Conservation (phyloP, 352 stramenopile species). For the Globisporangium polare region DNA sequence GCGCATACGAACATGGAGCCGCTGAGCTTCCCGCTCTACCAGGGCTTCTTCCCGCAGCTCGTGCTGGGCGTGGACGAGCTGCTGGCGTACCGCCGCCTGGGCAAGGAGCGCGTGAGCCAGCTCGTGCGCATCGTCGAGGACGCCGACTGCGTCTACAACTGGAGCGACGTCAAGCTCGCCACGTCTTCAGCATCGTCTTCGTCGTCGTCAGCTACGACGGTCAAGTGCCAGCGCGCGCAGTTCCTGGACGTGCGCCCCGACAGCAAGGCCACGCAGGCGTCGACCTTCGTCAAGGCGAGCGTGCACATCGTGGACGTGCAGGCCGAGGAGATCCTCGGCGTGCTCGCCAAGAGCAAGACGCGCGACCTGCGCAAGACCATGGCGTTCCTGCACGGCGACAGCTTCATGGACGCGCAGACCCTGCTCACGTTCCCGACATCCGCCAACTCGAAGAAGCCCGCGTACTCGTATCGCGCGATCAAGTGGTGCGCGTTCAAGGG, state of each 20-base stretch:
- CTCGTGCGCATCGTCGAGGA: slow-evolving; percentile 79
- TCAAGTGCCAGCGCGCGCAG: slow-evolving; percentile 40
- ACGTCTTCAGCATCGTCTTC: not conserved
- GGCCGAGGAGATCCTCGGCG: slow-evolving; percentile 56
- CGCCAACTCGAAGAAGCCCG: slow-evolving; percentile 32
- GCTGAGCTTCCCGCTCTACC: slow-evolving; percentile 69
- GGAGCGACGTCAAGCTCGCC: slow-evolving; percentile 32
- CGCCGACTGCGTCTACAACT: slow-evolving; percentile 71
- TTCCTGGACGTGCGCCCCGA: slow-evolving; percentile 55
- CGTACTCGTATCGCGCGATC: slow-evolving; percentile 57
- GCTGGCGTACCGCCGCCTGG: slow-evolving; percentile 68
- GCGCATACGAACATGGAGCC: slow-evolving; percentile 4
- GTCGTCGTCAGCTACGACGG: slow-evolving; percentile 7
- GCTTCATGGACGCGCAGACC: slow-evolving; percentile 62
- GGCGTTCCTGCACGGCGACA: slow-evolving; percentile 41
- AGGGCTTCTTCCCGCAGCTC: slow-evolving; percentile 83
- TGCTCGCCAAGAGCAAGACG: slow-evolving; percentile 51
- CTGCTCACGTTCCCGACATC: slow-evolving; percentile 68
- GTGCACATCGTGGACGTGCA: slow-evolving; percentile 58
- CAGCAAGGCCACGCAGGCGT: slow-evolving; percentile 33
- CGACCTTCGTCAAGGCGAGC: slow-evolving; percentile 57
- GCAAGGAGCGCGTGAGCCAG: slow-evolving; percentile 68
- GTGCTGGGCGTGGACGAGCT: slow-evolving; percentile 65
- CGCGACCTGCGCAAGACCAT: slow-evolving; percentile 50
- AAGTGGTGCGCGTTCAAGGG: slow-evolving; percentile 51